These are phyloP conservation scores for Penicillium sp. DNA, from an alignment of 2,329 filamentous ascomycete species.

Conservation along the genomic window DNA sequence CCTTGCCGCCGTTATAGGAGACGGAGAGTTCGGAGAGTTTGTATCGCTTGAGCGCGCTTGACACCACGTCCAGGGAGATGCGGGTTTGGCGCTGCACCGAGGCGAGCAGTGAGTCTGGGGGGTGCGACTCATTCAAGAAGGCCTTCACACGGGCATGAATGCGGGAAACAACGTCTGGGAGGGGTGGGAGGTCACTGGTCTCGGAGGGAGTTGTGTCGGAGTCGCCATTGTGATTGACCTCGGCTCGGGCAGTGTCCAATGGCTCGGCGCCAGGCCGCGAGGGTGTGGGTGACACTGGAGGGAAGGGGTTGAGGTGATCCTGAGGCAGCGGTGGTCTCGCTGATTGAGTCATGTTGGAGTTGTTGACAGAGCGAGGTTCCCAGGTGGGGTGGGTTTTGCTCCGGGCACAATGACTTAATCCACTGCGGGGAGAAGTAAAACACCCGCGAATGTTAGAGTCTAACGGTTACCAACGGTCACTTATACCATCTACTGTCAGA, in stretches of 20 bases:
- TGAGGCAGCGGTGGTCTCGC: background rate
- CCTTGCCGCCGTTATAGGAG: conserved; percentile 97
- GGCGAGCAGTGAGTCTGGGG: conserved; percentile 57
- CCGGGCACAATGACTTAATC: conserved; percentile 6
- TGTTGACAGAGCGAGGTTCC: conserved; percentile 3
- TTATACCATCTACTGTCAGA: too few species aligned
- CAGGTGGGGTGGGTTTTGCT: background rate
- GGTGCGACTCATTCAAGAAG: conserved; percentile 65
- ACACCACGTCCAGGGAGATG: conserved; percentile 71
- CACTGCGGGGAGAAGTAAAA: conserved; percentile 1
- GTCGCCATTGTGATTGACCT: conserved; percentile 7
- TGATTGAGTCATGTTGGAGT: conserved; percentile 2
- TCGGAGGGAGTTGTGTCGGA: background rate
- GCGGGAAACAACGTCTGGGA: conserved; percentile 65
- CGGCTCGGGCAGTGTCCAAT: background rate
- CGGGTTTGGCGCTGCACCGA: conserved; percentile 74
- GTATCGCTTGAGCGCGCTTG: conserved; percentile 74
- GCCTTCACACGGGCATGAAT: conserved; percentile 62
- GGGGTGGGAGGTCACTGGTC: conserved; percentile 23
- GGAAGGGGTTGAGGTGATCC: conserved; percentile 8
- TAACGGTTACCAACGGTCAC: too few species aligned
- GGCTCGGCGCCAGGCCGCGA: background rate
- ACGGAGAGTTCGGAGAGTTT: conserved; percentile 78
- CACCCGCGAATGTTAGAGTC: background rate
- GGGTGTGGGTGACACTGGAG: background rate